A percentile compares a stretch with the other conserved stretches of the same genome.
Conservation (phyloP, 2,329 filamentous ascomycete genomes). For the Monosporascus sp. region DNA sequence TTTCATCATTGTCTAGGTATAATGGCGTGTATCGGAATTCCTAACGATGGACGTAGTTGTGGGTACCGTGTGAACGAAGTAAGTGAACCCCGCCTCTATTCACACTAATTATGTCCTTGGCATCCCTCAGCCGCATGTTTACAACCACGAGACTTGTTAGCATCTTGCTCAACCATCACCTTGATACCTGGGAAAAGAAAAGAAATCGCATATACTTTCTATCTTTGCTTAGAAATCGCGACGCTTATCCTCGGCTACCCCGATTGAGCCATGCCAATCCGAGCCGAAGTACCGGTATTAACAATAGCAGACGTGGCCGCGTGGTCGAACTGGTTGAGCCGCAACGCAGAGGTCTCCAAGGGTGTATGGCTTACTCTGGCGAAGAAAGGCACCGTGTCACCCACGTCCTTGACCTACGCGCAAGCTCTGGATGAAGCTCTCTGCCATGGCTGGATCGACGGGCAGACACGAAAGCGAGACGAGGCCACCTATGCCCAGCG, state of each 20-base stretch:
- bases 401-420: constrained; percentile 23
- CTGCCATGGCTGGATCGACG: constrained; percentile 61
- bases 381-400: constrained; percentile 17
- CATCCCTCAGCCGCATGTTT: too few species aligned
- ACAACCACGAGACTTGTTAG: too few species aligned
- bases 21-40: too few species aligned
- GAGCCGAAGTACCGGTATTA: constrained; percentile 15
- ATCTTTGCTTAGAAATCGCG: too few species aligned
- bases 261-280: constrained; percentile 11
- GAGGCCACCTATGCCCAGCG: constrained; percentile 46
- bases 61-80: too few species aligned
- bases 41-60: too few species aligned
- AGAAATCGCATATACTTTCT: too few species aligned
- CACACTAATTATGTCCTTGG: too few species aligned
- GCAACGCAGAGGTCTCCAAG: constrained; percentile 13
- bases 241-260: neutral
- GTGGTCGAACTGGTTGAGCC: constrained; percentile 22
- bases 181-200: too few species aligned
- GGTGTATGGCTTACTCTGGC: constrained; percentile 25
- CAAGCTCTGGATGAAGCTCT: constrained; percentile 52
- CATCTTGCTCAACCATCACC: too few species aligned
- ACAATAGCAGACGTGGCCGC: constrained; percentile 15
- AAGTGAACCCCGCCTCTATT: too few species aligned
- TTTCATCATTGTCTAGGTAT: too few species aligned
- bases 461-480: constrained; percentile 41